Evolutionary conservation across 2,329 filamentous ascomycete species (phyloP), one percentile per base, ranked within the genome.

Genomic region (Aureobasidium sp.): DNA sequence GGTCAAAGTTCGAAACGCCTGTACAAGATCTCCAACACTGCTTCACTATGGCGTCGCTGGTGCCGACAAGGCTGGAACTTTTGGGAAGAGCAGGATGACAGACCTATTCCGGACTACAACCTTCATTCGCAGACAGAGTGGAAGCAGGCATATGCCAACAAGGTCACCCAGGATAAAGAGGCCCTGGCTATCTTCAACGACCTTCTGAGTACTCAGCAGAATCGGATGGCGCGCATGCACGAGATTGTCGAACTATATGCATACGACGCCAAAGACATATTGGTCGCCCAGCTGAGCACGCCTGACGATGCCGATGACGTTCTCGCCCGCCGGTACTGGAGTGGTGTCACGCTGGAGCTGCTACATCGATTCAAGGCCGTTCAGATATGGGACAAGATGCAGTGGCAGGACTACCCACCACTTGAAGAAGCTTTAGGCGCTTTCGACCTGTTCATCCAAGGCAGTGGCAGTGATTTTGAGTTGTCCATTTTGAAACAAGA

Each of bases 391-490:
- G 78, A 77, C 65, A 80, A 80, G 60, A 67, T 89, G 59, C 75
- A 73, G 46, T 71, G 75, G 29, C 77, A 80, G 6, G 79, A 82
- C 59, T 74, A 78, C 60, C 77, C 85, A 26, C 73, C 83, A 8
- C 79, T 96, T 23, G 92, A 96, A 71, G 82, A 83, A 62, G 88
- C 88, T 1, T 77, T 97, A 17, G 88, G 87, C 23, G 88, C 88
- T 15, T 96, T 95, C 72, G 94, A 97, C 73, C 82, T 97, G 75
- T 97, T 97, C 74, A 85, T 96, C 50, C 78, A 93, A 32, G 85
- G 88, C 66, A 87, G 88, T 61, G 82, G 85, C 20, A 79, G 81
- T 34, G 62, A 61, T 23, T 86, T 87, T n/a, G 91, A 95, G 70
- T 75, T 93, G 57, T 82, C 88, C 62, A 85, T 91, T 48, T 73